These are phyloP conservation scores for Nemania abortiva DNA, from an alignment of 2,329 filamentous ascomycete species.

Conservation along the genomic window DNA sequence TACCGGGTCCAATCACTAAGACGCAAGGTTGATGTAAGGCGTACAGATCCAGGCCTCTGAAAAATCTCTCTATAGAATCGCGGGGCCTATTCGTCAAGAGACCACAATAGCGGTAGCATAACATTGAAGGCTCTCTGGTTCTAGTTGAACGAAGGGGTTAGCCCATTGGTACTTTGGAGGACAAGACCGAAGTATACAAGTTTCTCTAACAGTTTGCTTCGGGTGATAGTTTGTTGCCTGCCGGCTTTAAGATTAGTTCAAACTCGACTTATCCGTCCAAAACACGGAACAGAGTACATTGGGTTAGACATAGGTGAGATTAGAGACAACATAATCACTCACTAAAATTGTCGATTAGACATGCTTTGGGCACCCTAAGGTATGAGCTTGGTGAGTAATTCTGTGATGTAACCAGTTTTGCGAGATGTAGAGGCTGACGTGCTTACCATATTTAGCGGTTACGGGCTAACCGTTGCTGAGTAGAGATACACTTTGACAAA, in stretches of 20 bases:
- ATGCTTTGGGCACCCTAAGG: background rate
- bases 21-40: conserved; percentile 7
- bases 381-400: background rate
- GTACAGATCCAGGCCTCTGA: background rate
- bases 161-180: conserved; percentile 9
- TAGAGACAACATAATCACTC: conserved; percentile 12
- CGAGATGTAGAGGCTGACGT: no score
- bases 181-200: background rate
- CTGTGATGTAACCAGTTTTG: background rate
- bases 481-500: no score
- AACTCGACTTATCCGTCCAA: conserved; percentile 6
- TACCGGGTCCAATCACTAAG: background rate
- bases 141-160: background rate
- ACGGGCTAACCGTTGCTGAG: no score
- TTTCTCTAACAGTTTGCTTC: conserved; percentile 23
- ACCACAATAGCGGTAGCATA: background rate
- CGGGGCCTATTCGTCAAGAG: background rate
- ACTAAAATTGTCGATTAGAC: conserved; percentile 6
- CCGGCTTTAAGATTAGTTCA: background rate
- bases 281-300: conserved; percentile 3
- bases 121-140: background rate
- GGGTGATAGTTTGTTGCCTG: conserved; percentile 5
- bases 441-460: no score
- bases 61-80: background rate
- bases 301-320: conserved; percentile 2